Conservation (phyloP, 202 grass and related monocot genomes). For the Digitaria exilis region DNA sequence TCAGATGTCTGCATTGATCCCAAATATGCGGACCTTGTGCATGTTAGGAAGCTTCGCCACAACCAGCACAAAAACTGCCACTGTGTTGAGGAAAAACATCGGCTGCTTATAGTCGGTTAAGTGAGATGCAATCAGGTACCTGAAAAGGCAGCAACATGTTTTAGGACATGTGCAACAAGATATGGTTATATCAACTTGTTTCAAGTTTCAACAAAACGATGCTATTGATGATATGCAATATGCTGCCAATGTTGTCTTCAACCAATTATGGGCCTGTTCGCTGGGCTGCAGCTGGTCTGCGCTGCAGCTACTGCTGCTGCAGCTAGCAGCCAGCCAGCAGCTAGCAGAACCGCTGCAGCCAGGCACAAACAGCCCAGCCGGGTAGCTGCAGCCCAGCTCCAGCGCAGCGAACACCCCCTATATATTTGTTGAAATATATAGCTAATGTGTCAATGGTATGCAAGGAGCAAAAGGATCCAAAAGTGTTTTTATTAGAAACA, state of each 20-base stretch:
- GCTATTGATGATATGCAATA: background rate
- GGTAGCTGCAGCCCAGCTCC: too few species aligned
- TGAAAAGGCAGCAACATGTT: constrained; percentile 15
- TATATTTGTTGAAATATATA: background rate
- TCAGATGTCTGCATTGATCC: constrained; percentile 79
- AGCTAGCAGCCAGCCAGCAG: too few species aligned
- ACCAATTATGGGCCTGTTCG: too few species aligned
- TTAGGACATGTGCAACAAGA: background rate
- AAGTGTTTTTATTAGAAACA: background rate
- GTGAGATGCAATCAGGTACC: constrained; percentile 79
- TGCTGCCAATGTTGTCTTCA: background rate
- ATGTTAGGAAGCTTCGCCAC: constrained; percentile 80
- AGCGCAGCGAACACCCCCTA: too few species aligned
- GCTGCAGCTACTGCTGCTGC: too few species aligned
- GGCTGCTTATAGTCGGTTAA: constrained; percentile 82
- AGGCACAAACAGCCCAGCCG: too few species aligned
- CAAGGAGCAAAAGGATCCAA: background rate
- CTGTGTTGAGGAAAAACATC: constrained; percentile 74
- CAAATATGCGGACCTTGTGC: constrained; percentile 90
- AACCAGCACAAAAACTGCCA: constrained; percentile 65
- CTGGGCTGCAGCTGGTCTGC: too few species aligned
- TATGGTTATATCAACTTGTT: background rate
- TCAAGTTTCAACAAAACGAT: background rate
- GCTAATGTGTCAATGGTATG: background rate
- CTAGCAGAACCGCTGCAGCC: too few species aligned